These are phyloP conservation scores for Chrysosporium keratinophilum DNA, from an alignment of 2,329 filamentous ascomycete species.

Conservation along the genomic window DNA sequence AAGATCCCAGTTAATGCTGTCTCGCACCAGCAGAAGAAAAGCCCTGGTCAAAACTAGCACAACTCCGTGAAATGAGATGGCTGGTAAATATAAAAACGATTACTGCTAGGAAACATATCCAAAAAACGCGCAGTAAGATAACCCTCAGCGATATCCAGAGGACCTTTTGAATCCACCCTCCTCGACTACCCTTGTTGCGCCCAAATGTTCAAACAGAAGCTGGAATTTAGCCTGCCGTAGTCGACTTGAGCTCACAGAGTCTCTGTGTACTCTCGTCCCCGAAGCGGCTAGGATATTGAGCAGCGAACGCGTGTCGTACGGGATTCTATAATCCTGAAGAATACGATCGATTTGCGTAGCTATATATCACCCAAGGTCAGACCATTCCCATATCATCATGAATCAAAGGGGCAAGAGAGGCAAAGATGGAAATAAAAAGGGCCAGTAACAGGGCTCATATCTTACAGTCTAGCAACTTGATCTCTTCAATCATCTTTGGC, in stretches of 20 bases:
- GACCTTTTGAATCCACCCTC: slow-evolving; percentile 9
- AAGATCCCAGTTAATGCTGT: too few species aligned
- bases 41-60: background rate
- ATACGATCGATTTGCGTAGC: slow-evolving; percentile 22
- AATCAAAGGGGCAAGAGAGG: background rate
- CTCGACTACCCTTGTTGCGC: slow-evolving; percentile 19
- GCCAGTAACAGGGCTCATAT: background rate
- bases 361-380: slow-evolving; percentile 5
- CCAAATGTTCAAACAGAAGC: slow-evolving; percentile 20
- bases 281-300: slow-evolving; percentile 10
- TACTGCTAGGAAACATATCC: background rate
- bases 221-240: slow-evolving; percentile 19
- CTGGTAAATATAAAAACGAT: background rate
- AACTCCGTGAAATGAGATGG: background rate
- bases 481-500: slow-evolving; percentile 19
- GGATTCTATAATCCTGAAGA: slow-evolving; percentile 20
- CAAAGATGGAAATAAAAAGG: background rate
- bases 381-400: background rate
- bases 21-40: too few species aligned
- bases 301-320: slow-evolving; percentile 16
- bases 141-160: background rate
- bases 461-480: slow-evolving; percentile 21
- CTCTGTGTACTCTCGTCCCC: slow-evolving; percentile 5
- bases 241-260: slow-evolving; percentile 11
- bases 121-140: background rate